A percentile compares a stretch with the other conserved stretches of the same genome.
Evolutionary conservation across 1,284 basidiomycete species (phyloP).

Genomic region (Entoloma clypeatum): DNA sequence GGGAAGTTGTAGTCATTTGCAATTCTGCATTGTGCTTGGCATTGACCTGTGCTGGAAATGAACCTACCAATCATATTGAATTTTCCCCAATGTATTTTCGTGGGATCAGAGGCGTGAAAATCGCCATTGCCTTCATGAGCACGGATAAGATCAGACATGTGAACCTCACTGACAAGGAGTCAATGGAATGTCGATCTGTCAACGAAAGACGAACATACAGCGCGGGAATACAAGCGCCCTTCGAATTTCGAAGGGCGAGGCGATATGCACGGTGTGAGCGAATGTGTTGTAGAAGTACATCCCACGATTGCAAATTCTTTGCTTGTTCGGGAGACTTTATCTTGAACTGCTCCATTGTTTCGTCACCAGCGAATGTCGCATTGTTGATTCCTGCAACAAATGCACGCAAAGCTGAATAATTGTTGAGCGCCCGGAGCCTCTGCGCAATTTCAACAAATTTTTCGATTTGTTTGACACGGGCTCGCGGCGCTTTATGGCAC

Average conservation of each 20-base stretch:
- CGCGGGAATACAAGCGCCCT: constrained; percentile 78
- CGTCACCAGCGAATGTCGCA: constrained; percentile 66
- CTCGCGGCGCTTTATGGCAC: constrained; percentile 67
- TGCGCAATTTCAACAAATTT: constrained; percentile 75
- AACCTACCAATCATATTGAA: constrained; percentile 82
- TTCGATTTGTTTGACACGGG: constrained; percentile 69
- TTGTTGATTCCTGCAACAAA: constrained; percentile 82
- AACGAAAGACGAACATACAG: constrained; percentile 47
- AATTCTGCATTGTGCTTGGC: constrained; percentile 65
- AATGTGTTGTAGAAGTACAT: constrained; percentile 66
- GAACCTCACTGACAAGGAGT: constrained; percentile 61
- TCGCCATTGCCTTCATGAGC: constrained; percentile 76
- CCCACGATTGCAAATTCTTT: constrained; percentile 73
- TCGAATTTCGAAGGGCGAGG: constrained; percentile 73
- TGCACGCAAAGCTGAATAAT: constrained; percentile 77
- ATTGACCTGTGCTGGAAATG: constrained; percentile 63
- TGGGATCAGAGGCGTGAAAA: constrained; percentile 51
- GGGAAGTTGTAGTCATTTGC: constrained; percentile 55
- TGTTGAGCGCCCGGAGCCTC: constrained; percentile 64
- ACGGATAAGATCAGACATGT: constrained; percentile 74
- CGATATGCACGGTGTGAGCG: constrained; percentile 77
- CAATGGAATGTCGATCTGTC: constrained; percentile 6
- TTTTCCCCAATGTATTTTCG: constrained; percentile 81
- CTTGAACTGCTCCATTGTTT: constrained; percentile 66
- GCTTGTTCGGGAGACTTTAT: constrained; percentile 56